Evolutionary conservation across 1,284 basidiomycete species (phyloP).

Genomic region (Pholiota adiposa): DNA sequence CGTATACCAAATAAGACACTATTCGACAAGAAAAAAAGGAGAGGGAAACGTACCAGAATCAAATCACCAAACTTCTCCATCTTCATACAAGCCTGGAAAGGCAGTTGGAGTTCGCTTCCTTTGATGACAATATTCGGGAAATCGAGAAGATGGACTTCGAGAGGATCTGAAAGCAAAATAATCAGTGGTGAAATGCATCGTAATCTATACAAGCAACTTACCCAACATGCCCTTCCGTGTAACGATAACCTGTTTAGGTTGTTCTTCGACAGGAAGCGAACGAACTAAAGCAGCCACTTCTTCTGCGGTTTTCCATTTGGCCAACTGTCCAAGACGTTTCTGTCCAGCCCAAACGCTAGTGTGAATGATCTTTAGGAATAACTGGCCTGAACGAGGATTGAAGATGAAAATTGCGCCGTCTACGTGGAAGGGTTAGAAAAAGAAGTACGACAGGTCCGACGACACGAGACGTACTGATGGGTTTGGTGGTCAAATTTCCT

Average conservation of each 20-base stretch:
- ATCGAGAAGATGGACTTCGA: conserved; percentile 98
- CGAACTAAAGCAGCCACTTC: conserved; percentile 98
- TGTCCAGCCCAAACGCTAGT: conserved; percentile 99
- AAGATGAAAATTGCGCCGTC: conserved; percentile 99
- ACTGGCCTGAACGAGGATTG: conserved; percentile 97
- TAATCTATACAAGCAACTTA: conserved; percentile 39
- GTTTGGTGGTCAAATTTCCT: conserved; percentile 99
- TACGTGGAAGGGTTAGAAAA: conserved; percentile 29
- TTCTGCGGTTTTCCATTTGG: conserved; percentile 99
- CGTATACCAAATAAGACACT: conserved; percentile 1
- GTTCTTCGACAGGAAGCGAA: conserved; percentile 97
- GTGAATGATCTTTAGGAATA: conserved; percentile 99
- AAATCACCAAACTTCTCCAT: conserved; percentile 99
- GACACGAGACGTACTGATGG: conserved; percentile 73
- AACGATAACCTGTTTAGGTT: conserved; percentile 99
- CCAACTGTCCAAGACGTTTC: conserved; percentile 98
- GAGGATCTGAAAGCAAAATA: conserved; percentile 62
- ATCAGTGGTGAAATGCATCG: background rate
- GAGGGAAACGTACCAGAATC: conserved; percentile 73
- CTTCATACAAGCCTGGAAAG: conserved; percentile 99
- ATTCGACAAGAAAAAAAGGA: background rate
- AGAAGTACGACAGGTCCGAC: conserved; percentile 1
- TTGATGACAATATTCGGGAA: conserved; percentile 99
- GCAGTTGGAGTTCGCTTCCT: conserved; percentile 96
- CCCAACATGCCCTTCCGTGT: conserved; percentile 99